A percentile compares a stretch with the other conserved stretches of the same genome.
Evolutionary conservation across 176 grass and related monocot genomes (phyloP).

Genomic region (Oryza punctata): DNA sequence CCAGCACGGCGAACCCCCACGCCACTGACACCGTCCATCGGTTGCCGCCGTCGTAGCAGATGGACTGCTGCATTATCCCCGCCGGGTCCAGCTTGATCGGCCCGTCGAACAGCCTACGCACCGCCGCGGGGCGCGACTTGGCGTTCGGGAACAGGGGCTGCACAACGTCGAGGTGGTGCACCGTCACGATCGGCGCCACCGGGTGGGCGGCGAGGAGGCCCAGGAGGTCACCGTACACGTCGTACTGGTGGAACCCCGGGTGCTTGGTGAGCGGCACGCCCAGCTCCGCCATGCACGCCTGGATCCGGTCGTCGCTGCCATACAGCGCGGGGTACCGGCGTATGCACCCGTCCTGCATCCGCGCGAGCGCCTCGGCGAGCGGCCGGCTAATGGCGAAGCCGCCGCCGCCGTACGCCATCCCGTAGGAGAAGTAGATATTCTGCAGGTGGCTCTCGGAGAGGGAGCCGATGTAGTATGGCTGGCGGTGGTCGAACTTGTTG

Average conservation of each 20-base stretch:
- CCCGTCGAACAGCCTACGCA: constrained; percentile 72
- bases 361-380: constrained; percentile 65
- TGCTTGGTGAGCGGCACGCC: constrained; percentile 88
- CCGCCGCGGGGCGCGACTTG: constrained; percentile 43
- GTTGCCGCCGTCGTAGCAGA: constrained; percentile 75
- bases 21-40: constrained; percentile 89
- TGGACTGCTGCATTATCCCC: constrained; percentile 89
- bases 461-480: constrained; percentile 94
- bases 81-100: constrained; percentile 75
- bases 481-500: constrained; percentile 75
- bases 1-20: constrained; percentile 86
- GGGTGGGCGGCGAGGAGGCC: constrained; percentile 84
- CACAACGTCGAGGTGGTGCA: constrained; percentile 95
- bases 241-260: constrained; percentile 95
- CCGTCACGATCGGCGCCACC: constrained; percentile 77
- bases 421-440: constrained; percentile 97
- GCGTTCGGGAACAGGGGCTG: constrained; percentile 69
- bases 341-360: constrained; percentile 88
- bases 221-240: constrained; percentile 87
- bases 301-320: constrained; percentile 95
- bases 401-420: constrained; percentile 92
- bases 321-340: constrained; percentile 83
- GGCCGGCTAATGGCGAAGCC: constrained; percentile 91
- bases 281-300: constrained; percentile 98
- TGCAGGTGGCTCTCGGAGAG: constrained; percentile 87